Percentiles rank a stretch among this genome's conserved stretches.
Conservation (phyloP, 768 basidiomycete genomes). For the Naganishia vaughanmartiniae region DNA sequence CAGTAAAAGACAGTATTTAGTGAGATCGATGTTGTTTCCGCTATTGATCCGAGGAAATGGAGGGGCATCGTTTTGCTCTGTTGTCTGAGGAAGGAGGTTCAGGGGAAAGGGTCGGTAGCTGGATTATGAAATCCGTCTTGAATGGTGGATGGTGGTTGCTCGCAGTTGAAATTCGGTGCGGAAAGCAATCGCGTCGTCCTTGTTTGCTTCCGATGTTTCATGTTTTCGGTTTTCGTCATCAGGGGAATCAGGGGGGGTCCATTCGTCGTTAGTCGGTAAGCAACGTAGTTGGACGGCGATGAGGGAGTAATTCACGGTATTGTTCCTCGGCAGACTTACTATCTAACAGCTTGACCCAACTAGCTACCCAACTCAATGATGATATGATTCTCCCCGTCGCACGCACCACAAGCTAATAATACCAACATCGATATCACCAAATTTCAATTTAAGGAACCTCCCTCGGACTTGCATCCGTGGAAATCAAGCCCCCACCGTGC, state of each 20-base stretch:
- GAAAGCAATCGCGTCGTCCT: neutral
- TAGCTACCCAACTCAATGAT: no score
- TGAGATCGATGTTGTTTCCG: constrained; percentile 24
- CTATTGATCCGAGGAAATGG: constrained; percentile 32
- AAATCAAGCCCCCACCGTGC: neutral
- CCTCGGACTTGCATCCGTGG: neutral
- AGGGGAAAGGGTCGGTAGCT: neutral
- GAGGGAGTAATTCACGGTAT: no score
- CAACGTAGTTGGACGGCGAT: no score
- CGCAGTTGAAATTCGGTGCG: no score
- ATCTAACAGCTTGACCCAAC: no score
- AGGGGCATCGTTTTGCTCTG: constrained; percentile 33
- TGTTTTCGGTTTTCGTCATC: neutral
- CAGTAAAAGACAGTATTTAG: neutral
- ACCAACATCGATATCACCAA: no score
- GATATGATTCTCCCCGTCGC: no score
- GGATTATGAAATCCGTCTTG: neutral
- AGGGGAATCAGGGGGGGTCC: neutral
- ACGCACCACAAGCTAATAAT: no score
- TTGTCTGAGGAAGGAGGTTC: neutral
- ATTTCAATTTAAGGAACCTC: no score
- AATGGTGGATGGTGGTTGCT: neutral
- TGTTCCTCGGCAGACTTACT: no score
- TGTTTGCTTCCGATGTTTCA: neutral
- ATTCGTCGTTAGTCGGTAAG: no score